A percentile compares a stretch with the other conserved stretches of the same genome.
Conservation (phyloP, 1,139 yeast genomes). For the Suhomyces atakaporum region DNA sequence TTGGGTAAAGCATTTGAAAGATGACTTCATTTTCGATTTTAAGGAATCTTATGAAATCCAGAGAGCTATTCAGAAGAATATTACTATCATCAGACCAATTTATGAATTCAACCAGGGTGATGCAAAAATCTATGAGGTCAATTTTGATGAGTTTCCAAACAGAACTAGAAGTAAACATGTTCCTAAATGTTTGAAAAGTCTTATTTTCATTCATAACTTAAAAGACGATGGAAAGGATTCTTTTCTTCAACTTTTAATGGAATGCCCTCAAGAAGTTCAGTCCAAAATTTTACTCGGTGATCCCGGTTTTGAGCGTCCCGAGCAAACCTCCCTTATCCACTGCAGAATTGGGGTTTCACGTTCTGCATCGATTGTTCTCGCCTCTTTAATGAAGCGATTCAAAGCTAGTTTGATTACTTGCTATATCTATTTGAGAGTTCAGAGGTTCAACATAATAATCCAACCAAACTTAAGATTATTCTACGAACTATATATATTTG, state of each 20-base stretch:
- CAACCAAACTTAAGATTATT: conserved; percentile 87
- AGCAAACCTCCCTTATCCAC: conserved; percentile 70
- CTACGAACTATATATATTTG: conserved; percentile 83
- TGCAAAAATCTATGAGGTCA: conserved; percentile 32
- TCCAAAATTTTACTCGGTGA: conserved; percentile 27
- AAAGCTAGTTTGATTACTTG: conserved; percentile 69
- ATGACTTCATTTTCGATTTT: conserved; percentile 22
- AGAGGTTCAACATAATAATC: conserved; percentile 82
- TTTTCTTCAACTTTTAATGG: conserved; percentile 31
- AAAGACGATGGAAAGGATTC: conserved; percentile 47
- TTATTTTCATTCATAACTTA: conserved; percentile 37
- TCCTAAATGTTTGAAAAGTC: conserved; percentile 25
- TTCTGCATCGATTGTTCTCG: conserved; percentile 87
- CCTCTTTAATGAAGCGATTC: conserved; percentile 79
- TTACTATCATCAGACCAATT: conserved; percentile 22
- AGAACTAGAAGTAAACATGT: conserved; percentile 14
- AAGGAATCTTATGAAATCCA: conserved; percentile 14
- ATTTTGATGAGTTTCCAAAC: conserved; percentile 17
- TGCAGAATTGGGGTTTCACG: conserved; percentile 92
- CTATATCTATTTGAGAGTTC: conserved; percentile 76
- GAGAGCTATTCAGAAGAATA: conserved; percentile 10
- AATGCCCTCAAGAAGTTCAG: conserved; percentile 35
- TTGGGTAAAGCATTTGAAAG: conserved; percentile 31
- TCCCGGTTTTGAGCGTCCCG: conserved; percentile 19
- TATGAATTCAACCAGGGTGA: conserved; percentile 28